These are phyloP conservation scores for Dryadomyces quercivorus DNA, from an alignment of 2,329 filamentous ascomycete species.

Conservation along the genomic window DNA sequence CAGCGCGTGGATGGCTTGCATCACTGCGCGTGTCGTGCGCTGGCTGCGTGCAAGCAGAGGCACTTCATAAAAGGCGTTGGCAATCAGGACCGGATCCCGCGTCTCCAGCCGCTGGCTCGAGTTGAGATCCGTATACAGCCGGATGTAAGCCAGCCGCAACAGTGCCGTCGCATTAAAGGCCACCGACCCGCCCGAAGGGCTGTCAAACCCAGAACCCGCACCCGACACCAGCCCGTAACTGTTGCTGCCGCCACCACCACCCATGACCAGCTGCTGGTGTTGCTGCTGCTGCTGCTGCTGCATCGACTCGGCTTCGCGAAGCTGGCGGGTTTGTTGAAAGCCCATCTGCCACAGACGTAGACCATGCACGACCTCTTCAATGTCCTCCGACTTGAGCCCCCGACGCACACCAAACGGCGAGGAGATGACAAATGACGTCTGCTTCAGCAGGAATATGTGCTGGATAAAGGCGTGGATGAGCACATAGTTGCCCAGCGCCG, in stretches of 20 bases:
- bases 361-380: conserved; percentile 43
- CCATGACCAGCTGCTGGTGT: background rate
- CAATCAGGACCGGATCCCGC: conserved; percentile 49
- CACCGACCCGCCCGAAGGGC: conserved; percentile 41
- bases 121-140: conserved; percentile 53
- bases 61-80: conserved; percentile 44
- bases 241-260: background rate
- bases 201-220: background rate
- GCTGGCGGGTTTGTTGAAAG: conserved; percentile 43
- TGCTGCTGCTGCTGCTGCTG: conserved; percentile 19
- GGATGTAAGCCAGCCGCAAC: conserved; percentile 48
- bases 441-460: conserved; percentile 58
- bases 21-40: conserved; percentile 49
- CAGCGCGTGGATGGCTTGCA: conserved; percentile 56
- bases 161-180: conserved; percentile 54
- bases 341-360: conserved; percentile 45
- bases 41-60: conserved; percentile 46
- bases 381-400: conserved; percentile 39
- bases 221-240: background rate
- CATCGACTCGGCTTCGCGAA: conserved; percentile 34
- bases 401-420: conserved; percentile 37
- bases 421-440: conserved; percentile 40
- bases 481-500: conserved; percentile 56
- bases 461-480: conserved; percentile 61
- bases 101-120: conserved; percentile 52